Percentiles rank a stretch among this genome's conserved stretches.
These are phyloP conservation scores for Pleoardoris graminearum DNA, from an alignment of 2,329 filamentous ascomycete genomes.

Conservation along the genomic window DNA sequence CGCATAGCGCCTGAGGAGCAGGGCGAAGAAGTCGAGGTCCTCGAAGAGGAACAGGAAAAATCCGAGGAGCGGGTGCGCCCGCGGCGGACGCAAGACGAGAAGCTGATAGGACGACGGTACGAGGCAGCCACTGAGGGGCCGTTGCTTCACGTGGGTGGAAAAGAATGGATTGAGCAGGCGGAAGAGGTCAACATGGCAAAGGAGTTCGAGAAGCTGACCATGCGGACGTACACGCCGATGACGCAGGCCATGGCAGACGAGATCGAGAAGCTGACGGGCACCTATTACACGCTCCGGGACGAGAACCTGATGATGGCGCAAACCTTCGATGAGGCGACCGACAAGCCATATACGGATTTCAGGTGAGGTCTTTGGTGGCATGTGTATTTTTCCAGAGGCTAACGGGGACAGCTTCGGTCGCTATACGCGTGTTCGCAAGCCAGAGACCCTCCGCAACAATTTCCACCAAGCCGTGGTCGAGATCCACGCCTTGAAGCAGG, in stretches of 20 bases:
- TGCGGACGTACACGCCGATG: constrained; percentile 37
- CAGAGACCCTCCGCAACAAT: constrained; percentile 36
- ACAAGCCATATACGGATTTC: constrained; percentile 36
- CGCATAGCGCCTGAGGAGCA: constrained; percentile 42
- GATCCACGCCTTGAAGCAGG: constrained; percentile 51
- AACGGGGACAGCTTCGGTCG: constrained; percentile 27
- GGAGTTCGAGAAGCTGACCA: constrained; percentile 42
- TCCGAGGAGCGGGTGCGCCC: neutral
- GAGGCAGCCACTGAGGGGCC: constrained; percentile 48
- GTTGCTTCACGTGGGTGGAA: constrained; percentile 59
- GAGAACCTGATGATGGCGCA: constrained; percentile 36
- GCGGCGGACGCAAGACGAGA: neutral
- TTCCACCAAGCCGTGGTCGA: constrained; percentile 63
- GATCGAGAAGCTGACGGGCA: constrained; percentile 37
- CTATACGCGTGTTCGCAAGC: constrained; percentile 18
- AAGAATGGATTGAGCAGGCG: constrained; percentile 47
- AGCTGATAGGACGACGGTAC: constrained; percentile 10
- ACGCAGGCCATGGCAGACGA: constrained; percentile 35
- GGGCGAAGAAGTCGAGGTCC: constrained; percentile 39
- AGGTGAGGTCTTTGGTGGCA: constrained; percentile 15
- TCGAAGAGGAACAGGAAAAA: constrained; percentile 27
- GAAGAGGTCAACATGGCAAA: constrained; percentile 34
- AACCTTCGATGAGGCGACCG: constrained; percentile 36
- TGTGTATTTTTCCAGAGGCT: neutral
- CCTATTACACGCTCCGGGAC: constrained; percentile 33